phyloP scores from a whole-genome alignment of 352 stramenopile species.

The Phytophthora vignae region DNA sequence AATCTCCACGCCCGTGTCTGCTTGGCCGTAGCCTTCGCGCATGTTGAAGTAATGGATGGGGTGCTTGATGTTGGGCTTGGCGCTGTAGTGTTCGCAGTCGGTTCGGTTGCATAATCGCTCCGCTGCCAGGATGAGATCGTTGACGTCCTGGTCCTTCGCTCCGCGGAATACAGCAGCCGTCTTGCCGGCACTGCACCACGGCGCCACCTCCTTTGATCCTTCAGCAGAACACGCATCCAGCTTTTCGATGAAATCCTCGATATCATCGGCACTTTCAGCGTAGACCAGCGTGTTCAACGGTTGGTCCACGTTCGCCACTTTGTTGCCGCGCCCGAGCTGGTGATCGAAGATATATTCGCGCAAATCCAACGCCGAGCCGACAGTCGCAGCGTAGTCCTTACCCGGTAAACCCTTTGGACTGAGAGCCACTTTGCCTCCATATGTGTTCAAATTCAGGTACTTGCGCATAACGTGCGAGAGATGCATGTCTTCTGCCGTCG shows the following conservation, averaged over 20 bases:
- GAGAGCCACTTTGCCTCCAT: background rate
- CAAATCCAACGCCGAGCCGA: background rate
- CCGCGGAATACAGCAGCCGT: background rate
- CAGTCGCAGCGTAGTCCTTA: background rate
- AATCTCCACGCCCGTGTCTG: background rate
- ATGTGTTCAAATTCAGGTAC: background rate
- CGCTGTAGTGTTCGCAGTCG: background rate
- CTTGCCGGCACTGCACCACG: background rate
- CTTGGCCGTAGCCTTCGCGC: background rate
- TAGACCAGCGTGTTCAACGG: background rate
- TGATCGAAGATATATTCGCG: background rate
- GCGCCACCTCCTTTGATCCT: background rate
- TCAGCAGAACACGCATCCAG: background rate
- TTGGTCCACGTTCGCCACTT: background rate
- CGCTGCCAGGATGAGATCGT: background rate
- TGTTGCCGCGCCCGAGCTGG: background rate
- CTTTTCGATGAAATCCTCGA: background rate
- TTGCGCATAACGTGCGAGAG: background rate
- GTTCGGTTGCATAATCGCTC: background rate
- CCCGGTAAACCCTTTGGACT: background rate
- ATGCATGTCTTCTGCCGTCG: background rate
- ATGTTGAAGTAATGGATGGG: background rate
- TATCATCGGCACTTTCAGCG: background rate
- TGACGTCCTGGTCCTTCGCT: background rate
- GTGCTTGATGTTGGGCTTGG: background rate